Percentiles rank a stretch among this genome's conserved stretches.
phyloP scores from a whole-genome alignment of 2,329 filamentous ascomycete species.

The Phyllosticta ampelicida region DNA sequence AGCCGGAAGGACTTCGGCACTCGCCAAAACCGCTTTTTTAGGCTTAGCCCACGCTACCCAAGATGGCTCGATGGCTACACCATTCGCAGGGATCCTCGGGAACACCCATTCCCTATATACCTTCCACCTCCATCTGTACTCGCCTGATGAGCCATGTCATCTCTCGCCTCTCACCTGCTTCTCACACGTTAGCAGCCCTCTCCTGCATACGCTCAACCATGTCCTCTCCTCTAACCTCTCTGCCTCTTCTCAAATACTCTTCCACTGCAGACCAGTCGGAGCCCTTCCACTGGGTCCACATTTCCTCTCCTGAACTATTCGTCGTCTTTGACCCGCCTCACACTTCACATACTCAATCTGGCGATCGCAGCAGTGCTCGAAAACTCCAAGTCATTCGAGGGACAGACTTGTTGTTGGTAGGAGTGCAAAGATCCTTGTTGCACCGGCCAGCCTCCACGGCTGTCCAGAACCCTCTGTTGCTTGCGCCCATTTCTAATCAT shows the following conservation, averaged over 20 bases:
- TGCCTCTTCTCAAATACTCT: conserved; percentile 24
- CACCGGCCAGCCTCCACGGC: neutral
- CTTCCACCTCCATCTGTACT: neutral
- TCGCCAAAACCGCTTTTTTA: neutral
- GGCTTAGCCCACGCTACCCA: too few relatives aligned
- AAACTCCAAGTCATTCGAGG: conserved; percentile 1
- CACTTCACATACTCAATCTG: conserved; percentile 7
- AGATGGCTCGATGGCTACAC: too few relatives aligned
- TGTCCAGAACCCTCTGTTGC: neutral
- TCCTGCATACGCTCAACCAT: too few relatives aligned
- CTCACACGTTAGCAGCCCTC: too few relatives aligned
- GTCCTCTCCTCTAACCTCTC: neutral
- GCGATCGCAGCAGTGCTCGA: neutral
- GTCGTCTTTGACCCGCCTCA: conserved; percentile 24
- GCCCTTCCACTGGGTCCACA: conserved; percentile 16
- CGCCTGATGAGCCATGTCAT: neutral
- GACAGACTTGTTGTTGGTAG: conserved; percentile 11
- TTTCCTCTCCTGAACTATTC: conserved; percentile 18
- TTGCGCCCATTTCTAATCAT: neutral
- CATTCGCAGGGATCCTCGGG: too few relatives aligned
- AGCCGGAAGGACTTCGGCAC: neutral
- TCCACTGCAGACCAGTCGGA: neutral
- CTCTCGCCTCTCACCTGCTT: too few relatives aligned
- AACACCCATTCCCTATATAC: too few relatives aligned
- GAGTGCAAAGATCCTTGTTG: neutral